These are phyloP conservation scores for Rusavskia elegans DNA, from an alignment of 495 filamentous ascomycete genomes.

Conservation along the genomic window DNA sequence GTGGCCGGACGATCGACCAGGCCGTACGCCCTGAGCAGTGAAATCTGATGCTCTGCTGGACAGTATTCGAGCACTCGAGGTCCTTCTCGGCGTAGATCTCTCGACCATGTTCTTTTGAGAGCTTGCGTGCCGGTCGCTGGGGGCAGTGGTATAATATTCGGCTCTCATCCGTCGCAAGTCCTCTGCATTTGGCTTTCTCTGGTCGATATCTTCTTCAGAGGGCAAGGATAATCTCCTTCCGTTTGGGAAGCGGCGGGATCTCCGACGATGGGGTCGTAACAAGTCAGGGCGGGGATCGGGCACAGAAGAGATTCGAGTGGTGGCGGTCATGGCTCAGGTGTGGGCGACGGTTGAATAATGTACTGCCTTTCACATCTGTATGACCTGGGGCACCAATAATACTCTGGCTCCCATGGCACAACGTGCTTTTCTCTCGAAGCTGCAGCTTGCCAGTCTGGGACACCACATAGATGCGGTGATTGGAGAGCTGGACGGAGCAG, in stretches of 20 bases:
- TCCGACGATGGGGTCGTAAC: not conserved
- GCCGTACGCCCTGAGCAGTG: not conserved
- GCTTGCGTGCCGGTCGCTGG: not conserved
- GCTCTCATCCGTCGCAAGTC: constrained; percentile 3
- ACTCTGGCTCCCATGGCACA: not conserved
- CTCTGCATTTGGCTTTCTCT: not conserved
- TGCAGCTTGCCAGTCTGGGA: not conserved
- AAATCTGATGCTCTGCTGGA: not conserved
- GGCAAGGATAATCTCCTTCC: not conserved
- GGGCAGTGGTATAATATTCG: not conserved
- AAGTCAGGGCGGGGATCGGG: not conserved
- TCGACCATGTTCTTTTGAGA: constrained; percentile 1
- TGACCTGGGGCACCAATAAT: not conserved
- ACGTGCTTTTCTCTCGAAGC: not conserved
- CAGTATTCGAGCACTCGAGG: not conserved
- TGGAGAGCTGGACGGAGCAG: too few relatives aligned
- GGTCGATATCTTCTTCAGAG: not conserved
- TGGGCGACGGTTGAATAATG: too few relatives aligned
- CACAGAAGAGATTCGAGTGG: not conserved
- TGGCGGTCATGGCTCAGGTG: not conserved
- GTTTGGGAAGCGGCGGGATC: not conserved
- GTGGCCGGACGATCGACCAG: not conserved
- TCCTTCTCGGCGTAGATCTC: not conserved
- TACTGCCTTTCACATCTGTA: not conserved
- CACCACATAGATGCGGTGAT: not conserved